phyloP scores from a whole-genome alignment of 495 filamentous ascomycete genomes.

The Choiromyces venosus region DNA sequence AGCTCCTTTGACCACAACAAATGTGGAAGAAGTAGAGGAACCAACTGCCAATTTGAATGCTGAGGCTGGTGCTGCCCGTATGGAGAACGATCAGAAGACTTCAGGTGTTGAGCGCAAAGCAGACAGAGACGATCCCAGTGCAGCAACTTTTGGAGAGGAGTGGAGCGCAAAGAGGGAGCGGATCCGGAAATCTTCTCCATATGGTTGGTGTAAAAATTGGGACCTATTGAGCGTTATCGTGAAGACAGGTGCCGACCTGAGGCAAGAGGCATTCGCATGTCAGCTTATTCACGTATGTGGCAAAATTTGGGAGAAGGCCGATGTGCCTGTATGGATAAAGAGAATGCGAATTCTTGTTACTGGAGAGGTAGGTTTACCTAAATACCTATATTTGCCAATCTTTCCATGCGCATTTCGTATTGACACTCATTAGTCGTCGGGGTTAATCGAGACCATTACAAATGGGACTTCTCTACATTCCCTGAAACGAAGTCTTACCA shows the following conservation, averaged over 20 bases:
- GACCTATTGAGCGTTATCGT: slow-evolving; percentile 73
- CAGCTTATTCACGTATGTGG: slow-evolving; percentile 69
- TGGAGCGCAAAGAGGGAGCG: slow-evolving; percentile 71
- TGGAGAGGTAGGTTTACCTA: slow-evolving; percentile 50
- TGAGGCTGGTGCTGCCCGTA: slow-evolving; percentile 64
- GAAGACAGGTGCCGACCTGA: slow-evolving; percentile 69
- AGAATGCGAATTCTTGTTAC: slow-evolving; percentile 74
- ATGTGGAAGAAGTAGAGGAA: slow-evolving; percentile 45
- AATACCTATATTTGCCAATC: slow-evolving; percentile 7
- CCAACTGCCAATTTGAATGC: slow-evolving; percentile 50
- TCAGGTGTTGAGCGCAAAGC: slow-evolving; percentile 68
- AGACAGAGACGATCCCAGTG: slow-evolving; percentile 72
- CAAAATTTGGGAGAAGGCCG: slow-evolving; percentile 68
- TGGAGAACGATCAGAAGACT: slow-evolving; percentile 77
- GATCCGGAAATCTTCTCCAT: slow-evolving; percentile 67
- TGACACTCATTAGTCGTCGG: slow-evolving; percentile 51
- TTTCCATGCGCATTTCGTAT: slow-evolving; percentile 6
- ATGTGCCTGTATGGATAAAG: slow-evolving; percentile 70
- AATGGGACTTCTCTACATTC: slow-evolving; percentile 72
- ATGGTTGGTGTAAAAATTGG: slow-evolving; percentile 75
- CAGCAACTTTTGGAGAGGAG: slow-evolving; percentile 71
- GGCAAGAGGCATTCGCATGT: slow-evolving; percentile 73
- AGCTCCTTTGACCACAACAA: slow-evolving; percentile 18
- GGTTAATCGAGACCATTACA: slow-evolving; percentile 73
- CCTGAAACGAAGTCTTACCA: slow-evolving; percentile 66